Evolutionary conservation across 768 basidiomycete genomes (phyloP), one percentile per base, ranked within the genome.

Genomic region (Suillus ampliporus): DNA sequence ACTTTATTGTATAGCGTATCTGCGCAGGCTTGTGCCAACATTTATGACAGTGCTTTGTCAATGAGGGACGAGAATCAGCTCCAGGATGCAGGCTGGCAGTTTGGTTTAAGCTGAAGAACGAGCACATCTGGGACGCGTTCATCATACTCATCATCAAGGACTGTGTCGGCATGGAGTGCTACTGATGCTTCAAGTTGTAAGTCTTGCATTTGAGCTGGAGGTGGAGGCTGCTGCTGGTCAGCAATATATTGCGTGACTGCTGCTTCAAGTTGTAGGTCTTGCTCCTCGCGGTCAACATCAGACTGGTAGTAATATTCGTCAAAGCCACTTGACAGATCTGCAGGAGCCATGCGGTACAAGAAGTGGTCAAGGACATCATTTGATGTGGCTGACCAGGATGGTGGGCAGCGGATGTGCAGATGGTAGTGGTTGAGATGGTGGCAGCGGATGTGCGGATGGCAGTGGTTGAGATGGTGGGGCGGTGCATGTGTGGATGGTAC

Each of bases 101-200:
- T 61, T 14, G 58, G 5, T 31, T 68, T 9, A 13, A 64, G 7
- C 57, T 73, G 19, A 52, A 46, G 3, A 47, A 65, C 2, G 65
- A 68, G 26, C 63, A 72, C 21, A 65, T 69, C 1, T 76, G 70
- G 70, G 68, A 71, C 37, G 66, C 62, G 0, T 64, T 77, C 47
- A 41, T 70, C 6, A 11, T 72, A 11, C 67, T 73, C 14, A 56
- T 76, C 5, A 68, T 75, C 0, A 4, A 65, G 67, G 72, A 77
- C 60, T 57, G 57, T 28, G 19, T 10, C 31, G 54, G 26, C 63
- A 52, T 2, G 26, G 43, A 6, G 19, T 23, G 1, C 46, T 58
- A 10, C 69, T 2, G 41, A 46, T 10, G 31, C 31, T 31, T 31
- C 31, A 31, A 31, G 31, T 31, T 31, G 31, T 31, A 31, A 31